These are phyloP conservation scores for Porcisia deanei DNA, from an alignment of 208 protist genomes.

Conservation along the genomic window DNA sequence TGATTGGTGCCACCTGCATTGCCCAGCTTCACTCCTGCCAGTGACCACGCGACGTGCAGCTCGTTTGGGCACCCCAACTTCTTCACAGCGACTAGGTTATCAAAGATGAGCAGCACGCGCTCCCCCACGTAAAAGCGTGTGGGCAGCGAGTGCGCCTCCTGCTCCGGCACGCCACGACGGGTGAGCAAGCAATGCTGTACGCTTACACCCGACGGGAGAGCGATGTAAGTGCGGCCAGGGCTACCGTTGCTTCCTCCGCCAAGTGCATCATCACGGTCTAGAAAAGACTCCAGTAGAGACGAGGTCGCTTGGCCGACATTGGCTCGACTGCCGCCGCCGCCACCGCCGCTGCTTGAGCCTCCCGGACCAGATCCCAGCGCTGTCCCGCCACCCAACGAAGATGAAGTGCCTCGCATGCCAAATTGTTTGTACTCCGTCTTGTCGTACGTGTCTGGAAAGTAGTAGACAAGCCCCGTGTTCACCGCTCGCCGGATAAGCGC, in stretches of 20 bases:
- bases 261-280: slow-evolving; percentile 8
- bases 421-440: slow-evolving; percentile 25
- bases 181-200: slow-evolving; percentile 66
- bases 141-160: slow-evolving; percentile 60
- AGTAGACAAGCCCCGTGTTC: slow-evolving; percentile 63
- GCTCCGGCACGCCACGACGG: slow-evolving; percentile 52
- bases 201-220: slow-evolving; percentile 52
- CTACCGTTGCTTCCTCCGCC: not conserved
- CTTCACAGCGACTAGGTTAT: slow-evolving; percentile 42
- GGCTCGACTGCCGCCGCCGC: not conserved
- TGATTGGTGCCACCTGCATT: not conserved
- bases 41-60: slow-evolving; percentile 13
- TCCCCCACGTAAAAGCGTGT: slow-evolving; percentile 60
- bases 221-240: slow-evolving; percentile 26
- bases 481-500: slow-evolving; percentile 52
- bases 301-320: slow-evolving; percentile 22
- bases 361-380: slow-evolving; percentile 1
- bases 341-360: not conserved
- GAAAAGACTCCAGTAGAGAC: slow-evolving; percentile 18
- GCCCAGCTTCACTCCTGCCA: slow-evolving; percentile 12
- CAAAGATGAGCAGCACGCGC: slow-evolving; percentile 57
- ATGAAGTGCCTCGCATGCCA: slow-evolving; percentile 8
- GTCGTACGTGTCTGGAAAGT: slow-evolving; percentile 67
- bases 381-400: not conserved
- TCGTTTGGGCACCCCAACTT: slow-evolving; percentile 12